Evolutionary conservation across 1,284 basidiomycete genomes (phyloP).

Genomic region (Rhizoctonia solani): DNA sequence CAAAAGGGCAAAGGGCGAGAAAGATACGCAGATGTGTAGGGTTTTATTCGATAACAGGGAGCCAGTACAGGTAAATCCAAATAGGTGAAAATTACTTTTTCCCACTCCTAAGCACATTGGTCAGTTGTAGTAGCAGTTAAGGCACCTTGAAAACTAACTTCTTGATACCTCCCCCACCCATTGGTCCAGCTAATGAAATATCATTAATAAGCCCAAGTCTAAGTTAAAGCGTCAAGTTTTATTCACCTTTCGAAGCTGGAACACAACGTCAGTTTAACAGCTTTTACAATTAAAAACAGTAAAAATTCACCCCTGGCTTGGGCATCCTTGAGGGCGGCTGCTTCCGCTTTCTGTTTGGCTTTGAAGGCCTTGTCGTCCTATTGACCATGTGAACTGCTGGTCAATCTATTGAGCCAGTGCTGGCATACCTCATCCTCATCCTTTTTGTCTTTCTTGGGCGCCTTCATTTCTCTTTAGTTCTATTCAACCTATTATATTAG

Average conservation of each 20-base stretch:
- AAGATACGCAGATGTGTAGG: no score
- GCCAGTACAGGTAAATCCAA: neutral
- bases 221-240: constrained; percentile 21
- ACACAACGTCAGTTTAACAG: constrained; percentile 28
- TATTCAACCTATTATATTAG: neutral
- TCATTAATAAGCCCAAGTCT: neutral
- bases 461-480: constrained; percentile 49
- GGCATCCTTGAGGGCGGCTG: constrained; percentile 67
- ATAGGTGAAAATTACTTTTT: constrained; percentile 3
- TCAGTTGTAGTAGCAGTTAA: constrained; percentile 41
- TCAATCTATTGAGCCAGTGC: neutral
- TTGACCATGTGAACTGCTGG: neutral
- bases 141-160: constrained; percentile 62
- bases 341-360: constrained; percentile 71
- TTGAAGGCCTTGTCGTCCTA: constrained; percentile 72
- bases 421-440: constrained; percentile 51
- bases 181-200: constrained; percentile 54
- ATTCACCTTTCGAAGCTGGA: constrained; percentile 63
- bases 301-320: constrained; percentile 63
- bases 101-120: neutral
- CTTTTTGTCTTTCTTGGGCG: constrained; percentile 76
- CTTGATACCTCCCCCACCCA: constrained; percentile 77
- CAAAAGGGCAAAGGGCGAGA: no score
- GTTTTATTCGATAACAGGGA: no score
- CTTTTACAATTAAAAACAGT: neutral